Percentiles rank a stretch among this genome's conserved stretches.
phyloP scores from a whole-genome alignment of 2,329 filamentous ascomycete species.

The Sclerotiophoma versabilis region DNA sequence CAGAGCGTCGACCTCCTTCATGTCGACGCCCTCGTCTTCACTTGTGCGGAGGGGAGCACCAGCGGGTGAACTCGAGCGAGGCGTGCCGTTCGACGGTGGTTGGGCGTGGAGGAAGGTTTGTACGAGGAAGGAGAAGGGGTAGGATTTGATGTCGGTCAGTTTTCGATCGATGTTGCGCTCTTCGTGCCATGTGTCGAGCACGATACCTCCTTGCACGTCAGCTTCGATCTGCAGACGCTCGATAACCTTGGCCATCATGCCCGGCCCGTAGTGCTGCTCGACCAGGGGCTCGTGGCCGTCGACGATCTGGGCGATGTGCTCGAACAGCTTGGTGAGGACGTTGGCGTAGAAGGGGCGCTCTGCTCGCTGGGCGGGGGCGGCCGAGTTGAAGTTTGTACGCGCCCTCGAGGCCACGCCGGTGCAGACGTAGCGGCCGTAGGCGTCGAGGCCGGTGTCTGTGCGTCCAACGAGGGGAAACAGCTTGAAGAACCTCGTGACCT shows the following conservation, averaged over 20 bases:
- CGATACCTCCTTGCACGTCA: constrained; percentile 93
- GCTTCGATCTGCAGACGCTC: constrained; percentile 92
- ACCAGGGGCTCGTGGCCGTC: constrained; percentile 90
- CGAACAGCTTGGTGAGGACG: constrained; percentile 88
- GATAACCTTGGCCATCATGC: constrained; percentile 94
- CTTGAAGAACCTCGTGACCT: constrained; percentile 97
- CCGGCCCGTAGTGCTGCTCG: constrained; percentile 89
- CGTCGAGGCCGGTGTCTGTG: constrained; percentile 87
- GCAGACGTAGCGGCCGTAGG: constrained; percentile 95
- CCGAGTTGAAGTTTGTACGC: constrained; percentile 78
- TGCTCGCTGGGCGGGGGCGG: constrained; percentile 65
- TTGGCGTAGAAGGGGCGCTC: constrained; percentile 93
- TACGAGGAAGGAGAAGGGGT: constrained; percentile 95
- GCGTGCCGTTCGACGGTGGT: constrained; percentile 66
- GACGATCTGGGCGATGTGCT: constrained; percentile 96
- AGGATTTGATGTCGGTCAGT: constrained; percentile 94
- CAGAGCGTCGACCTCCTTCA: constrained; percentile 92
- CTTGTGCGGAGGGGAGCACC: constrained; percentile 63
- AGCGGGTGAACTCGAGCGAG: constrained; percentile 79
- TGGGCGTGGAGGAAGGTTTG: constrained; percentile 86
- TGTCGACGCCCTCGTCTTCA: constrained; percentile 92
- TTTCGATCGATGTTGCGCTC: constrained; percentile 84
- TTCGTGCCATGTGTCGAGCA: constrained; percentile 94
- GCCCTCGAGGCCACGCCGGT: constrained; percentile 89
- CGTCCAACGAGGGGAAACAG: constrained; percentile 92